Evolutionary conservation across 441 rosid genomes (phyloP), one percentile per base, ranked within the genome.

Genomic region (Brassica balearica): DNA sequence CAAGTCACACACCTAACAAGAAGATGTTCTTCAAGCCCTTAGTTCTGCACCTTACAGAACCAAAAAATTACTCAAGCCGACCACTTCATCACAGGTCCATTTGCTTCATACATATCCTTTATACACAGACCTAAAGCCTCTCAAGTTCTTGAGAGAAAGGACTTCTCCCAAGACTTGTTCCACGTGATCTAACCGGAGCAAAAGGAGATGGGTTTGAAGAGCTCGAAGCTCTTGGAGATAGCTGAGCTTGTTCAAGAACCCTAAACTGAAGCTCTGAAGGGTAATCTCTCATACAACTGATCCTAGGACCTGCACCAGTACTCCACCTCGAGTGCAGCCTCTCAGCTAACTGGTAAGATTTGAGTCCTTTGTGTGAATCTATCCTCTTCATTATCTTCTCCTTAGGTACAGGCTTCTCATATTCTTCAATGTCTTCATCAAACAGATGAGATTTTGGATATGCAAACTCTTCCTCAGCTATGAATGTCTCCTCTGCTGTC

Each of bases 231-330:
- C 90, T 74, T 69, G 96, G 96, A 32, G 93, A 85, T 84, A 91
- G 77, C 29, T 87, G 75, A 32, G 86, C 86, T 66, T 81, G 85
- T 83, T 89, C 92, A 63, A 91, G 80, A 74, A 88, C 87, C 55
- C 65, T 79, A 67, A 81, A 77, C 23, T 84, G 90, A 60, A 91
- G 91, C 80, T 91, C 93, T 3, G 86, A 68, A 14, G 93, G 96
- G 69, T 89, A 91, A 67, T 91, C 96, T 79, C 90, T 89, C 88
- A 91, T 87, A 81, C 93, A 89, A 61, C 96, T 88, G 61, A 91
- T 91, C 32, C 96, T 82, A 1, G 96, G 92, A 1, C 96, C 93
- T 0, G 91, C 96, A 11, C 96, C 93, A 0, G 93, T 89, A 3
- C 86, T 85, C 93, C 96, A 91, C 77, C 79, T 86, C 5, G 88